Conservation (phyloP, 2,329 filamentous ascomycete genomes). For the Colletotrichum sp. region DNA sequence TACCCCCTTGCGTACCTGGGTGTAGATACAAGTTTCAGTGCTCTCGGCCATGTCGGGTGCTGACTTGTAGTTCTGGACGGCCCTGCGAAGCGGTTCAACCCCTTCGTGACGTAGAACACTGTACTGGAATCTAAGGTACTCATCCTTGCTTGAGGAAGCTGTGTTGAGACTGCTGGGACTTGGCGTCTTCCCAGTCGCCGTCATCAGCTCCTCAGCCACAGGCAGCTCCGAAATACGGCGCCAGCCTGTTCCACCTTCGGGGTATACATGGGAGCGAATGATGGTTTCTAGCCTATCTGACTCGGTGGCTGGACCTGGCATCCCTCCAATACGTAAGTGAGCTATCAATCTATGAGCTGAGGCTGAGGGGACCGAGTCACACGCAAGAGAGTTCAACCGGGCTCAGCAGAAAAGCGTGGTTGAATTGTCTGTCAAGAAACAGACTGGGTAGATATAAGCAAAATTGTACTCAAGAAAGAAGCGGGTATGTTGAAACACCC, state of each 20-base stretch:
- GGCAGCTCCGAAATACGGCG: constrained; percentile 59
- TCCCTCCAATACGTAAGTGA: background rate
- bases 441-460: background rate
- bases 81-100: constrained; percentile 70
- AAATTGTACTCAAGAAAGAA: background rate
- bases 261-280: background rate
- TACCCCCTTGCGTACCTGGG: constrained; percentile 55
- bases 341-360: background rate
- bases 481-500: background rate
- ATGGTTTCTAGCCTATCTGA: background rate
- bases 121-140: constrained; percentile 78
- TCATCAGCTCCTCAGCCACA: constrained; percentile 55
- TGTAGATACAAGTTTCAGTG: constrained; percentile 67
- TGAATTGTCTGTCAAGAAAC: background rate
- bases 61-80: constrained; percentile 61
- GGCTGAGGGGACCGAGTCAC: background rate
- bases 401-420: background rate
- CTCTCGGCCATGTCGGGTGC: constrained; percentile 63
- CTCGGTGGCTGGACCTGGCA: background rate
- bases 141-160: constrained; percentile 64
- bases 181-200: constrained; percentile 34
- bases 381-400: background rate
- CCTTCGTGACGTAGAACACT: constrained; percentile 78
- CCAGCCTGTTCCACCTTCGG: background rate
- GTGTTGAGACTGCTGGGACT: constrained; percentile 58